These are phyloP conservation scores for Suhomyces sp. DNA, from an alignment of 805 yeast genomes.

Conservation along the genomic window DNA sequence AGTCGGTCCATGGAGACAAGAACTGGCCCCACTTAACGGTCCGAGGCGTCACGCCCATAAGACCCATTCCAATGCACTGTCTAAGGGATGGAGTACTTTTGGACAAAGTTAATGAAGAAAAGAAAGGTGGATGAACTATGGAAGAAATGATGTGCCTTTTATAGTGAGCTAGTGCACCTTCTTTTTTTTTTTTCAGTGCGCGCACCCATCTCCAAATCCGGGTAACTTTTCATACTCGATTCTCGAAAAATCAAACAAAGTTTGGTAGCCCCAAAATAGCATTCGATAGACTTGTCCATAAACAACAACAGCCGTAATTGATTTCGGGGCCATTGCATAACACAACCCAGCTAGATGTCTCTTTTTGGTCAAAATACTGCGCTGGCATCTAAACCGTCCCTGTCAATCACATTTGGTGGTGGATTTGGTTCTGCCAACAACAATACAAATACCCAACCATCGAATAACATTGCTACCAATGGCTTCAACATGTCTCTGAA, in stretches of 20 bases:
- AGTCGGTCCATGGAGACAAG: constrained; percentile 22
- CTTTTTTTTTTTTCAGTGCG: too few relatives aligned
- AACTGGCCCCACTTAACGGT: constrained; percentile 27
- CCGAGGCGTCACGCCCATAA: constrained; percentile 4
- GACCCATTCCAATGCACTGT: constrained; percentile 55
- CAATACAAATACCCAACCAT: constrained; percentile 6
- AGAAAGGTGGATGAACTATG: constrained; percentile 5
- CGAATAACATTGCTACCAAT: constrained; percentile 1
- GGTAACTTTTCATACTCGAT: constrained; percentile 10
- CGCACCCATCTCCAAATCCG: constrained; percentile 9
- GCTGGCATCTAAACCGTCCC: constrained; percentile 2
- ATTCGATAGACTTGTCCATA: too few relatives aligned
- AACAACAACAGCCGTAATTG: background rate
- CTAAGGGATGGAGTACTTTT: constrained; percentile 66
- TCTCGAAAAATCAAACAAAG: constrained; percentile 1
- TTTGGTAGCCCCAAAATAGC: constrained; percentile 4
- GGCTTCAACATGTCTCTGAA: background rate
- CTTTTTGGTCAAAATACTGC: constrained; percentile 10
- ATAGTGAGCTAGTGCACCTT: too few relatives aligned
- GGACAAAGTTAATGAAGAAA: constrained; percentile 56
- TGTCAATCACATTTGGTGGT: constrained; percentile 8
- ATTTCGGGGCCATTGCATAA: too few relatives aligned
- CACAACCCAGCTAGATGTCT: too few relatives aligned
- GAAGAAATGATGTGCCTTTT: constrained; percentile 4
- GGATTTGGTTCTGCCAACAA: constrained; percentile 4